Evolutionary conservation across 805 yeast species (phyloP).

Genomic region (Debaryomyces hansenii): DNA sequence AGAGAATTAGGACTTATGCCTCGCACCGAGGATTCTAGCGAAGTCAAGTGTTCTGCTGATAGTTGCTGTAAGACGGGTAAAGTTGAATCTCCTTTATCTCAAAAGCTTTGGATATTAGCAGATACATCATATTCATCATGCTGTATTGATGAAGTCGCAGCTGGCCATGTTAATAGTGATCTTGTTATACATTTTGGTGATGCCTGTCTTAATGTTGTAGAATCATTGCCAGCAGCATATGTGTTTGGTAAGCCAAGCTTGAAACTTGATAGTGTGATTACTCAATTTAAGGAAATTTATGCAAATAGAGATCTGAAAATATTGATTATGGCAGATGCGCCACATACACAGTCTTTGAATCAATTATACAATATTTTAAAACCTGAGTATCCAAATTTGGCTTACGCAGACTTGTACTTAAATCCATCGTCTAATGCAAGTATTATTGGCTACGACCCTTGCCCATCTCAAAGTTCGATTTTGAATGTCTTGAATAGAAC

Average conservation of each 20-base stretch:
- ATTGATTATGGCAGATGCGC: constrained; percentile 73
- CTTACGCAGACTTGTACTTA: constrained; percentile 32
- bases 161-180: constrained; percentile 86
- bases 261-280: constrained; percentile 39
- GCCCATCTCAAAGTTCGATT: neutral
- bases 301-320: constrained; percentile 43
- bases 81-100: neutral
- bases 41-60: neutral
- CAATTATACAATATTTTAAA: constrained; percentile 36
- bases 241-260: constrained; percentile 71
- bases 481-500: constrained; percentile 17
- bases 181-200: constrained; percentile 91
- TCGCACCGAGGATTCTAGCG: constrained; percentile 5
- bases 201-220: constrained; percentile 83
- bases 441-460: constrained; percentile 44
- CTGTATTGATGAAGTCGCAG: constrained; percentile 96
- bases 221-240: constrained; percentile 71
- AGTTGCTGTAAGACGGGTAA: constrained; percentile 3
- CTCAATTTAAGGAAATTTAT: constrained; percentile 43
- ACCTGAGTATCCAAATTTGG: constrained; percentile 28
- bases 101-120: constrained; percentile 72
- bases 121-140: constrained; percentile 96
- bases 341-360: constrained; percentile 51
- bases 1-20: constrained; percentile 22
- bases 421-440: constrained; percentile 28